Evolutionary conservation across 768 basidiomycete species (phyloP), one percentile per base, ranked within the genome.

Genomic region (Gloeophyllum trabeum): DNA sequence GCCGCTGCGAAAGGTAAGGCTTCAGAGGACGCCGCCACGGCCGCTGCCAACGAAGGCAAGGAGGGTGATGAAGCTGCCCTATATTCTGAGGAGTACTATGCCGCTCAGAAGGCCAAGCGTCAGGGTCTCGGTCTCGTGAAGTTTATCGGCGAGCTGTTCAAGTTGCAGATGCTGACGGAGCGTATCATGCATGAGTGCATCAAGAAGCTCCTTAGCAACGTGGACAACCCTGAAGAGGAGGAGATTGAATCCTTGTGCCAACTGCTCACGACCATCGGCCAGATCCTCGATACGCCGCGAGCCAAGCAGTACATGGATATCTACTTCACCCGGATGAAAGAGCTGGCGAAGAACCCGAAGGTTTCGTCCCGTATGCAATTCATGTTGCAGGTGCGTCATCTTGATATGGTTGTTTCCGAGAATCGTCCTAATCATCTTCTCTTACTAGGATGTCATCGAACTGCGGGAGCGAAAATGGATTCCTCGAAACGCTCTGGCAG

Each of bases 391-490:
- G 69, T 71, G 44, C 75, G 7, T 45, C 25, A 12, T 21, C 13
- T 7, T 10, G 12, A 13, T 7, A 13, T 19, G 20, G 26, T 37
- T n/a, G 39, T 22, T 24, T 12, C 14, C 24, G 16, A 3, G 3
- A 22, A 24, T 21, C 18, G 40, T 6, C 28, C 6, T 13, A n/a
- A 40, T 45, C 7, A 25, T 23, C 24, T 47, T 35, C 23, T 39
- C 26, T 25, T 16, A 21, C 6, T 39, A 97, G 92, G 94, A 97
- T 63, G 70, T 96, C 40, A 75, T 93, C 43, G 94, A 97, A 55
- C 69, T 93, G 35, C 83, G 92, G 40, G 75, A 77, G 22, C 79
- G 81, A 42, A 81, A 75, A 56, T 98, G 93, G 94, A 57, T 79
- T 30, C 62, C 71, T 35, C 77, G 90, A 40, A 79, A 80, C 53